Evolutionary conservation across 208 protist species (phyloP).

Genomic region (Acanthamoeba culbertsoni): DNA sequence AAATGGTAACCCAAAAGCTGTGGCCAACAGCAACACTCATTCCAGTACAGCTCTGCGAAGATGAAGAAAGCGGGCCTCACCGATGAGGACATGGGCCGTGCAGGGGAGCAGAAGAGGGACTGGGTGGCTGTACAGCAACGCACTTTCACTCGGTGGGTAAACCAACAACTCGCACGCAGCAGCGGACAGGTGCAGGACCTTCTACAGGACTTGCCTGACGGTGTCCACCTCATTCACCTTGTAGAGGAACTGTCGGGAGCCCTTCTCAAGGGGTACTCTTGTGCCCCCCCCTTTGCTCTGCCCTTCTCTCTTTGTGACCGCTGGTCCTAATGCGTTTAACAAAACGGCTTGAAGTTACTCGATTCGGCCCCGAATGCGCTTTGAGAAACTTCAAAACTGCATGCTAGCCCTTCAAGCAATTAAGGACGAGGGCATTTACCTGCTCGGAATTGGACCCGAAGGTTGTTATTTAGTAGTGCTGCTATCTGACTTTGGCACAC

Average conservation of each 20-base stretch:
- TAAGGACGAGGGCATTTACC: constrained; percentile 50
- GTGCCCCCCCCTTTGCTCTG: neutral
- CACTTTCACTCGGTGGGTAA: constrained; percentile 52
- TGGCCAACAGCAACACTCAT: too few species aligned
- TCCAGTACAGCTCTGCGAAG: too few species aligned
- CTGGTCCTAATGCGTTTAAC: neutral
- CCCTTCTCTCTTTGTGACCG: neutral
- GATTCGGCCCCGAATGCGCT: neutral
- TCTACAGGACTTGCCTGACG: neutral
- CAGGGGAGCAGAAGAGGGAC: neutral
- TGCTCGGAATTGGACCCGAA: constrained; percentile 45
- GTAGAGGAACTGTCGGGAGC: constrained; percentile 31
- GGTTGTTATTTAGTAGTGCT: constrained; percentile 14
- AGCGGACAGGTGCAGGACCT: neutral
- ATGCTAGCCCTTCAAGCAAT: constrained; percentile 40
- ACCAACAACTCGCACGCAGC: neutral
- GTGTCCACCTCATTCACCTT: constrained; percentile 27
- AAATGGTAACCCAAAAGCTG: too few species aligned
- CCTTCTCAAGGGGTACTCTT: neutral
- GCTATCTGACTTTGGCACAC: neutral
- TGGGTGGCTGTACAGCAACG: constrained; percentile 49
- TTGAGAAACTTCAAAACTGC: constrained; percentile 55
- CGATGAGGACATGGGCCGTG: constrained; percentile 2
- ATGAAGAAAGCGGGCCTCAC: constrained; percentile 48
- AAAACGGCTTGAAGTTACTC: neutral